phyloP scores from a whole-genome alignment of 2,329 filamentous ascomycete species.

The Diaporthe nobilis region DNA sequence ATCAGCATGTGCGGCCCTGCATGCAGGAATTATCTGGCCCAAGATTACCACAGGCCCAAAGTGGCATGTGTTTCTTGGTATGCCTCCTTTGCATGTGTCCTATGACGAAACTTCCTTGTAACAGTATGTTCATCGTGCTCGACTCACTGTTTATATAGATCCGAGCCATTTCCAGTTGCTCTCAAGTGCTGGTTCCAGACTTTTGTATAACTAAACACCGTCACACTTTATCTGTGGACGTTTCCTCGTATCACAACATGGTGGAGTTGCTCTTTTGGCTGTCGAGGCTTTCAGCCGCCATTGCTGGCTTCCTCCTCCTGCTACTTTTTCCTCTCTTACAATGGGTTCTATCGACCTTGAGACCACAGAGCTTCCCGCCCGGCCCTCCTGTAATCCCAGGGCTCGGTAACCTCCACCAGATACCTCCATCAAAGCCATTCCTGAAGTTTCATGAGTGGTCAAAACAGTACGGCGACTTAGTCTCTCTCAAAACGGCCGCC shows the following conservation, averaged over 20 bases:
- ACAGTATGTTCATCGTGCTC: background rate
- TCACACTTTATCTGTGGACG: background rate
- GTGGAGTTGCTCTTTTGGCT: background rate
- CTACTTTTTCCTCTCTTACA: background rate
- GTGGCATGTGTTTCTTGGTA: background rate
- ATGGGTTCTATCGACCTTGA: constrained; percentile 4
- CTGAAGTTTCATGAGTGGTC: constrained; percentile 52
- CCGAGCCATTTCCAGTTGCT: background rate
- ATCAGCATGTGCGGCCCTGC: background rate
- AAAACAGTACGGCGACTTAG: constrained; percentile 52
- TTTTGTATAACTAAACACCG: fast-evolving
- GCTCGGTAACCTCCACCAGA: constrained; percentile 48
- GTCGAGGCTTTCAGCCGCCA: background rate
- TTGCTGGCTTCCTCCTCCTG: background rate
- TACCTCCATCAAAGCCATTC: constrained; percentile 47
- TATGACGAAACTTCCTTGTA: background rate
- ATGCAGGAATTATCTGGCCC: background rate
- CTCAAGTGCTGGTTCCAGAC: too few species aligned
- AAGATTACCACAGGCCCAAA: background rate
- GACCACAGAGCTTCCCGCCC: constrained; percentile 44
- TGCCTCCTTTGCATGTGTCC: too few species aligned
- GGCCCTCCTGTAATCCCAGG: constrained; percentile 45
- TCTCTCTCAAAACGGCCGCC: constrained; percentile 50
- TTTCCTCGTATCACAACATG: background rate
- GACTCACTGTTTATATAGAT: background rate